Percentiles rank a stretch among this genome's conserved stretches.
Conservation (phyloP, 1,284 basidiomycete genomes). For the Papiliotrema nemorosa region DNA sequence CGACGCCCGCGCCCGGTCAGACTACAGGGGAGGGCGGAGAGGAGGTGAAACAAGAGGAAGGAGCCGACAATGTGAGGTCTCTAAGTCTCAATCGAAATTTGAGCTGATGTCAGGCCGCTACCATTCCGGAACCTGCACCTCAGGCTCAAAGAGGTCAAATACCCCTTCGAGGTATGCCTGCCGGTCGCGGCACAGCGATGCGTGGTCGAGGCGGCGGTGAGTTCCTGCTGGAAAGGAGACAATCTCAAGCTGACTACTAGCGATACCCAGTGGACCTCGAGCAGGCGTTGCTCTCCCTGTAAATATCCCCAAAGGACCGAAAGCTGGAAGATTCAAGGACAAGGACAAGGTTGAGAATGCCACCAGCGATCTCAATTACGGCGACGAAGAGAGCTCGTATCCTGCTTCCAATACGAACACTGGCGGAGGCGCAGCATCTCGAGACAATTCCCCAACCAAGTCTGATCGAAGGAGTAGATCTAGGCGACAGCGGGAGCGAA, state of each 20-base stretch:
- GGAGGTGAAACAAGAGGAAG: constrained; percentile 29
- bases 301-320: constrained; percentile 27
- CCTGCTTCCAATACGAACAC: not conserved
- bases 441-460: constrained; percentile 2
- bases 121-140: not conserved
- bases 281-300: constrained; percentile 17
- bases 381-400: constrained; percentile 14
- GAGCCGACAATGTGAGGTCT: constrained; percentile 12
- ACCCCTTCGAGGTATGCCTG: constrained; percentile 16
- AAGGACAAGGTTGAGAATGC: constrained; percentile 40
- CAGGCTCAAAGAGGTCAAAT: constrained; percentile 14
- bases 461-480: constrained; percentile 1
- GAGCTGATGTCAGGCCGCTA: not conserved
- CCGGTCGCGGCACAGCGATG: constrained; percentile 19
- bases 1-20: constrained; percentile 12
- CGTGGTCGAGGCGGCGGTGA: constrained; percentile 38
- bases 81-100: not conserved
- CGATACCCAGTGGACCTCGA: constrained; percentile 39
- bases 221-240: constrained; percentile 5
- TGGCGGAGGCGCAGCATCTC: not conserved
- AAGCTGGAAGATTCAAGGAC: constrained; percentile 43
- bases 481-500: constrained; percentile 8
- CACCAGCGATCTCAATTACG: constrained; percentile 35
- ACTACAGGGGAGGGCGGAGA: constrained; percentile 12
- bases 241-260: not conserved